Evolutionary conservation across 495 filamentous ascomycete genomes (phyloP), one percentile per base, ranked within the genome.

Genomic region (Staphylotrichum tortipilum): DNA sequence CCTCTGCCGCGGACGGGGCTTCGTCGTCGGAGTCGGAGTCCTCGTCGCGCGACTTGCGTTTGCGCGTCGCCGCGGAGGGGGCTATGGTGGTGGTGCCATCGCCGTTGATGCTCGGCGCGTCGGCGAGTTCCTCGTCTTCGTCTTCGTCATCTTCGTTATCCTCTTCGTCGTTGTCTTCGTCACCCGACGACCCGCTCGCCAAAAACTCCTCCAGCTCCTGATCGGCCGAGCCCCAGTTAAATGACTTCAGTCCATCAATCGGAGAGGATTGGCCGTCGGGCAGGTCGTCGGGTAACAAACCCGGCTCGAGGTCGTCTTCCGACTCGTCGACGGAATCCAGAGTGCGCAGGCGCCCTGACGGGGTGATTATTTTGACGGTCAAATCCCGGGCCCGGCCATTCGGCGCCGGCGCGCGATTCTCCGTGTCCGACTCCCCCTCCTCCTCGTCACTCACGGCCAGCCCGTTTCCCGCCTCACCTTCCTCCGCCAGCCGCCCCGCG

Each of bases 191-290:
- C 4, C 43, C 43, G 30, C 43, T 45, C 4, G 43, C 84, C 51
- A 92, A 69, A 55, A 92, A 94, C 15, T 89, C 87, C 35, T 80
- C 75, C 5, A 92, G 66, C 59, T 94, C 89, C 41, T 84, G 83
- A 53, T 88, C 81, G 11, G 84, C 72, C 12, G 64, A 68, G 30
- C 70, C 71, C 81, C 82, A 84, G 44, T 85, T 75, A 48, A 81
- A 78, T 18, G 60, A 62, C 47, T 76, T 69, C 1, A 75, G 61
- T 42, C 69, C 68, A 28, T 80, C 75, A 31, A 81, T 72, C 0
- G 78, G 78, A 28, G 70, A 76, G 5, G 68, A 51, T 33, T 77
- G 67, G 18, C 73, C 74, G 22, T 78, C 70, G 37, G 54, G 59
- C 3, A 72, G 50, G 10, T 74, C 73, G n/a, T 65, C 62, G 3